Conservation (phyloP, 805 yeast species). For the Kodamaea hsintzibuensis region DNA sequence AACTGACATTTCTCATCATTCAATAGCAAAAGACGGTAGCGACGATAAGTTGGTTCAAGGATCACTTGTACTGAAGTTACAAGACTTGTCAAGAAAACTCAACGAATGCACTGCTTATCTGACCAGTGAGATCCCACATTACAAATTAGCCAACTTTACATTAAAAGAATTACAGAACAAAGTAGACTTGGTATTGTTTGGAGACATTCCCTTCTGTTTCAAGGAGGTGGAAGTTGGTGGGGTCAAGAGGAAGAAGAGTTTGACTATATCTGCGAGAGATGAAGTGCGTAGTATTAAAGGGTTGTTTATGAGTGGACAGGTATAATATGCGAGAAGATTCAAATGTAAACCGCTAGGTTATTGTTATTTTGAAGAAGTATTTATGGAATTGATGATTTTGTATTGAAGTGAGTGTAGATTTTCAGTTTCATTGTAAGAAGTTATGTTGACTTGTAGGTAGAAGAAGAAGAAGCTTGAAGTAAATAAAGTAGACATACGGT, state of each 20-base stretch:
- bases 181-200: conserved; percentile 36
- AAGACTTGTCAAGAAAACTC: conserved; percentile 22
- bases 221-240: conserved; percentile 12
- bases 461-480: no score
- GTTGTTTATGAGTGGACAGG: conserved; percentile 45
- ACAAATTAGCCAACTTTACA: conserved; percentile 25
- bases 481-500: no score
- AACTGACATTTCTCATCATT: conserved; percentile 27
- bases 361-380: background rate
- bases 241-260: conserved; percentile 22
- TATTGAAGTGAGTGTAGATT: no score
- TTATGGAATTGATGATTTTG: background rate
- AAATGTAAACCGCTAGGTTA: background rate
- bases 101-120: conserved; percentile 28
- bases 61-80: conserved; percentile 24
- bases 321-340: conserved; percentile 10
- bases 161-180: conserved; percentile 38
- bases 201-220: conserved; percentile 29
- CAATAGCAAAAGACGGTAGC: conserved; percentile 11
- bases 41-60: conserved; percentile 31
- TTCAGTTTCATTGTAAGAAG: no score
- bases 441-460: no score
- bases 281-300: conserved; percentile 45
- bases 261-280: conserved; percentile 35
- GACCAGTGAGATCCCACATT: conserved; percentile 34